Evolutionary conservation across 805 yeast genomes (phyloP).

Genomic region (Wickerhamomyces tratensis): DNA sequence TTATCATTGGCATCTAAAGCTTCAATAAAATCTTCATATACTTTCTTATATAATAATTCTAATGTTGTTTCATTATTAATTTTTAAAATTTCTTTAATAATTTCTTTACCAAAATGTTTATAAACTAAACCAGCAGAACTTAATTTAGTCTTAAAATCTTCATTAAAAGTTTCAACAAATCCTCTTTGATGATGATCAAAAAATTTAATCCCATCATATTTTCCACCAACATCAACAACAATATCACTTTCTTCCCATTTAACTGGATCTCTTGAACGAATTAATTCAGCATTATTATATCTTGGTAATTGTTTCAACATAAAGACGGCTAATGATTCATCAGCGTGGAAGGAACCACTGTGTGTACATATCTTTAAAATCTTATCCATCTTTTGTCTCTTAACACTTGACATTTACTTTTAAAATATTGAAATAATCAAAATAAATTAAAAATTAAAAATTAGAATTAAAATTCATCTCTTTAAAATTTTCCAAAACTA

Average conservation of each 20-base stretch:
- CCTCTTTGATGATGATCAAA: conserved; percentile 98
- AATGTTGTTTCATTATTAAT: conserved; percentile 32
- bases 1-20: conserved; percentile 94
- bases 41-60: conserved; percentile 57
- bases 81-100: conserved; percentile 43
- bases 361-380: conserved; percentile 74
- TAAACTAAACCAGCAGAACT: conserved; percentile 91
- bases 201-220: conserved; percentile 75
- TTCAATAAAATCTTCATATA: conserved; percentile 84
- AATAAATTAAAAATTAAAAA: too few relatives aligned
- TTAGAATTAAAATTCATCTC: too few relatives aligned
- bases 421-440: too few relatives aligned
- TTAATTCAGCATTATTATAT: conserved; percentile 54
- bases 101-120: conserved; percentile 74
- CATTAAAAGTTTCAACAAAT: conserved; percentile 65
- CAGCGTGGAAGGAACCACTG: conserved; percentile 94
- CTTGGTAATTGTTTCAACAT: conserved; percentile 68
- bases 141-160: conserved; percentile 60
- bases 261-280: conserved; percentile 76
- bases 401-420: conserved; percentile 1
- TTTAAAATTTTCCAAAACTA: too few relatives aligned
- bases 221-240: conserved; percentile 91
- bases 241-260: conserved; percentile 85
- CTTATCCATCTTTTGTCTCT: conserved; percentile 20
- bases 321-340: conserved; percentile 89